Evolutionary conservation across 106 monocot genomes (phyloP).

Genomic region (Cymbidium sinense): DNA sequence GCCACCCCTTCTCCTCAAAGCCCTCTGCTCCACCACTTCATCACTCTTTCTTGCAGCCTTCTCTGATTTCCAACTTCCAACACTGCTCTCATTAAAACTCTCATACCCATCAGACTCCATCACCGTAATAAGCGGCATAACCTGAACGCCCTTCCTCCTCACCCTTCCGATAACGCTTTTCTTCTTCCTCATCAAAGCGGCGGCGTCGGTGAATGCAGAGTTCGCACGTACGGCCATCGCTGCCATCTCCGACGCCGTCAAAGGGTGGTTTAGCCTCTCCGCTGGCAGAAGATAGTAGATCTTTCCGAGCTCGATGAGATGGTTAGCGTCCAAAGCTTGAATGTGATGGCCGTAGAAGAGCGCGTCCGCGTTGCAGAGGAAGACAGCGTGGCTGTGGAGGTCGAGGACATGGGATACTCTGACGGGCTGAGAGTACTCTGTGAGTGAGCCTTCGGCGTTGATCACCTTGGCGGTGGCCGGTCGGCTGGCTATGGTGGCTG

Average conservation of each 20-base stretch:
- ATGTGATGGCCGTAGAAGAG: background rate
- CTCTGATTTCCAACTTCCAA: background rate
- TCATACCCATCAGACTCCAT: background rate
- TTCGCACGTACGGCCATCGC: conserved; percentile 8
- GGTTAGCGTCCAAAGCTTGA: background rate
- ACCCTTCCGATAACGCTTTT: background rate
- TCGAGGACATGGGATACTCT: background rate
- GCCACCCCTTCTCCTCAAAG: too few relatives aligned
- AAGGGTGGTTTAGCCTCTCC: background rate
- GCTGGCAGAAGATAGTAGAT: conserved; percentile 17
- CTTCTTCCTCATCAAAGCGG: background rate
- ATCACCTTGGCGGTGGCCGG: background rate
- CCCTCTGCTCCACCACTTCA: too few relatives aligned
- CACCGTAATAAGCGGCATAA: background rate
- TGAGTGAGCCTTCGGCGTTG: too few relatives aligned
- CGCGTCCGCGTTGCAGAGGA: conserved; percentile 20
- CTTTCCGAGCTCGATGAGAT: background rate
- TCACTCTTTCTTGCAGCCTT: background rate
- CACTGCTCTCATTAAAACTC: background rate
- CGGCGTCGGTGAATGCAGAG: conserved; percentile 2
- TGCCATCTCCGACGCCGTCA: conserved; percentile 13
- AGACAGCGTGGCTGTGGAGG: background rate
- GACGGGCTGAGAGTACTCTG: conserved; percentile 2
- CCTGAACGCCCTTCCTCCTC: background rate
- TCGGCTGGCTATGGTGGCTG: too few relatives aligned